phyloP scores from a whole-genome alignment of 345 rosid species.

The Toxicodendron radicans region DNA sequence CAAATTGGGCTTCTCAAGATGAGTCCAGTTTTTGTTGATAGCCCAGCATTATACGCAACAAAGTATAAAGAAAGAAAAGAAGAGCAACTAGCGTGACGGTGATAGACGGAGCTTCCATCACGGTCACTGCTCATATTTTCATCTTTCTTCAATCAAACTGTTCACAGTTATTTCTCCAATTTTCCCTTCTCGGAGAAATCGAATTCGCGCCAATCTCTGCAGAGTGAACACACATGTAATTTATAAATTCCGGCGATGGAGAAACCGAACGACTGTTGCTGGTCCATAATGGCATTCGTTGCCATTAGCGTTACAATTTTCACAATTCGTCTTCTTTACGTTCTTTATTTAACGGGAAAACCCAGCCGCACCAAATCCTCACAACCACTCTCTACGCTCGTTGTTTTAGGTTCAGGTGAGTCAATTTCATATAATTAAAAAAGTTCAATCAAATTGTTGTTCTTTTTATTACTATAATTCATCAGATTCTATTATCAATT shows the following conservation, averaged over 20 bases:
- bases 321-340: background rate
- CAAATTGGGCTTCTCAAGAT: too few species aligned
- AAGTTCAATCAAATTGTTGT: background rate
- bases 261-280: background rate
- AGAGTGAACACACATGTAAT: background rate
- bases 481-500: conserved; percentile 1
- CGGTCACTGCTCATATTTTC: background rate
- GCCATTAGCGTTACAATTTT: background rate
- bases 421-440: background rate
- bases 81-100: too few species aligned
- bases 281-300: background rate
- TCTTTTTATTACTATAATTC: background rate
- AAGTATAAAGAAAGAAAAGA: too few species aligned
- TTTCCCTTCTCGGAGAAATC: background rate
- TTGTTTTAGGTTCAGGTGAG: conserved; percentile 70
- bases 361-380: conserved; percentile 36
- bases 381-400: conserved; percentile 43
- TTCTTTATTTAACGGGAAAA: conserved; percentile 38
- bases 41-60: too few species aligned
- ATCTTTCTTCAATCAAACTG: too few species aligned
- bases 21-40: too few species aligned
- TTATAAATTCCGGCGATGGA: background rate
- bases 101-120: too few species aligned
- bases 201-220: background rate
- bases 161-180: background rate